Base-by-base conservation (phyloP, 2,329 filamentous ascomycete genomes). In the Biscogniauxia sp. region DNA sequence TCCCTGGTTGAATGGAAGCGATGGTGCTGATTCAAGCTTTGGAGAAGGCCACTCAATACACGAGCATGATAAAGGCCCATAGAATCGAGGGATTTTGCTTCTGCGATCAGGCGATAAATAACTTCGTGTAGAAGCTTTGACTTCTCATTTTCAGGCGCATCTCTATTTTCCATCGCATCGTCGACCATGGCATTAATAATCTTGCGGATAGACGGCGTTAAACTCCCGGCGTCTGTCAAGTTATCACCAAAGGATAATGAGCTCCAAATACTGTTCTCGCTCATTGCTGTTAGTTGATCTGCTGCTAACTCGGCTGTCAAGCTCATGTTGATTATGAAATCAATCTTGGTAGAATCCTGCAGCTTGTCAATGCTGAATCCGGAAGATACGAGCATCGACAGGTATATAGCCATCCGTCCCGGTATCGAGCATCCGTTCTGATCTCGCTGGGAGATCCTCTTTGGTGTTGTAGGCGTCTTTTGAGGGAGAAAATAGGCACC, bases 401-500 rank as follows among this genome's bases (percentile, higher is more conserved):
- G 83, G 72, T 93, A 97, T 54, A 89, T 80, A 0, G 89, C 86
- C 78, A 96, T 90, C 58, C 94, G 84, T 15, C 91, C 84, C 0
- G 92, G 86, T 57, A 90, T 80, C 1, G 92, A 92, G 32, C 88
- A 85, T 0, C 90, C 90, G 64, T 85, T 84, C 3, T 82, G 78
- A 71, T 97, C 93, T 51, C 88, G 81, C 32, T 73, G 63, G 23
- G 75, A 52, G 68, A 69, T 60, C 60, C 2, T 54, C 19, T 49
- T 59, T n/a, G 53, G 15, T n/a, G 64, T 62, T 53, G 61, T 66
- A 25, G 70, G 57, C 0, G 71, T 58, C 4, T 69, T 65, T 11
- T 77, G 72, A 0, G 89, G 80, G 2, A 97, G 76, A 65, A 89
- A 87, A 5, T 90, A 84, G 0, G 86, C 85, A 3, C 92, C 92